These are phyloP conservation scores for Collybiopsis luxurians DNA, from an alignment of 768 basidiomycete genomes.

Conservation along the genomic window DNA sequence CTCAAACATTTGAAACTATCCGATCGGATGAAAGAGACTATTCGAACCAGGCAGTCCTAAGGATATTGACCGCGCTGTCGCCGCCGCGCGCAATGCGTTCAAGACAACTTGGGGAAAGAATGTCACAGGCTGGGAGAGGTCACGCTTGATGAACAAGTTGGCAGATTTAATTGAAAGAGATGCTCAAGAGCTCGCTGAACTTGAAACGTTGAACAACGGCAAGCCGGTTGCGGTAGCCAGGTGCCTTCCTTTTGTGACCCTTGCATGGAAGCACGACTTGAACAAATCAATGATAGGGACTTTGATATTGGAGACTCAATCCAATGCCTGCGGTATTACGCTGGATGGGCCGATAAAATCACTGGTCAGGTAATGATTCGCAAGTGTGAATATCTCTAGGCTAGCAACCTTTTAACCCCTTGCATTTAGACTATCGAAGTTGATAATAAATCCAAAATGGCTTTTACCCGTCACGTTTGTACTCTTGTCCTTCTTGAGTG, in stretches of 20 bases:
- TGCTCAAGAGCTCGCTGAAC: slow-evolving; percentile 74
- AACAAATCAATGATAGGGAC: slow-evolving; percentile 44
- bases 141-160: slow-evolving; percentile 77
- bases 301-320: slow-evolving; percentile 79
- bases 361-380: slow-evolving; percentile 61
- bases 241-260: slow-evolving; percentile 13
- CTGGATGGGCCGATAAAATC: slow-evolving; percentile 96
- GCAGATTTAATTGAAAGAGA: slow-evolving; percentile 91
- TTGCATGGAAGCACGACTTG: slow-evolving; percentile 2
- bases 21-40: slow-evolving; percentile 2
- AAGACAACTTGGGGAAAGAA: slow-evolving; percentile 89
- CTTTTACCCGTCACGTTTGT: slow-evolving; percentile 66
- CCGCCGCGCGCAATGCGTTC: slow-evolving; percentile 80
- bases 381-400: neutral
- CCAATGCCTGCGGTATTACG: slow-evolving; percentile 85
- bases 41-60: slow-evolving; percentile 50
- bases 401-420: neutral
- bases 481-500: too few species aligned
- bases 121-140: slow-evolving; percentile 78
- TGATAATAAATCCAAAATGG: slow-evolving; percentile 76
- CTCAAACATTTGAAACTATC: neutral
- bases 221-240: slow-evolving; percentile 69
- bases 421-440: slow-evolving; percentile 66
- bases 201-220: slow-evolving; percentile 88
- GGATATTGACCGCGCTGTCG: slow-evolving; percentile 84